phyloP scores from a whole-genome alignment of 2,329 filamentous ascomycete species.

The Xylaria multiplex region DNA sequence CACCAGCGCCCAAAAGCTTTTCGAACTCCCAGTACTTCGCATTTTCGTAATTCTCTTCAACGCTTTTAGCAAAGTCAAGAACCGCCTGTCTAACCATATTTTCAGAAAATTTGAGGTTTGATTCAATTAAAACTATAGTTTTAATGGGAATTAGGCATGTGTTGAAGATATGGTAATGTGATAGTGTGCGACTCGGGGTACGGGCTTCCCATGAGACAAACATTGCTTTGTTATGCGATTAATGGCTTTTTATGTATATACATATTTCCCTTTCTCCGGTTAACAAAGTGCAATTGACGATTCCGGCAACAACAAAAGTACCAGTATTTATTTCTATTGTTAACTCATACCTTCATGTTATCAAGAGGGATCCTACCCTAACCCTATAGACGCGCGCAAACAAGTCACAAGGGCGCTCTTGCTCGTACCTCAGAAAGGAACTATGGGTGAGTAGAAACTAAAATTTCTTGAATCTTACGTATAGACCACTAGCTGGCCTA shows the following conservation, averaged over 20 bases:
- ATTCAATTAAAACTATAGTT: not conserved
- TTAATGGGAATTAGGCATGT: not conserved
- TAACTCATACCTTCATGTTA: not conserved
- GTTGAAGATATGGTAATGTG: not conserved
- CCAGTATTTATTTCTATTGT: not conserved
- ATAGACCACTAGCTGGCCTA: slow-evolving; percentile 38
- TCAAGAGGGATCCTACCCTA: not conserved
- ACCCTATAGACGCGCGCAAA: not conserved
- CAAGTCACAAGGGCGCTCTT: not conserved
- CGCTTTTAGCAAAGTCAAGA: not conserved
- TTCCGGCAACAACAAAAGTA: not conserved
- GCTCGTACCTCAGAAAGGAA: too few relatives aligned
- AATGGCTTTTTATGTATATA: not conserved
- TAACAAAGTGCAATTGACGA: not conserved
- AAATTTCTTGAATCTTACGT: slow-evolving; percentile 39
- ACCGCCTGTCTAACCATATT: not conserved
- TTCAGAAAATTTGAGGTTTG: not conserved
- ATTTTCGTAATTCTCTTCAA: not conserved
- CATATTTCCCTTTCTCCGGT: not conserved
- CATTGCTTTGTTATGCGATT: slow-evolving; percentile 15
- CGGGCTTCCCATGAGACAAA: slow-evolving; percentile 3
- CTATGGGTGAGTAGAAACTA: slow-evolving; percentile 7
- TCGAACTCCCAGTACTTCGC: slow-evolving; percentile 24
- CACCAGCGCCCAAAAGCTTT: slow-evolving; percentile 7
- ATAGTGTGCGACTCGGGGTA: not conserved